Conservation (phyloP, 352 stramenopile species). For the Pythium utonaiense region DNA sequence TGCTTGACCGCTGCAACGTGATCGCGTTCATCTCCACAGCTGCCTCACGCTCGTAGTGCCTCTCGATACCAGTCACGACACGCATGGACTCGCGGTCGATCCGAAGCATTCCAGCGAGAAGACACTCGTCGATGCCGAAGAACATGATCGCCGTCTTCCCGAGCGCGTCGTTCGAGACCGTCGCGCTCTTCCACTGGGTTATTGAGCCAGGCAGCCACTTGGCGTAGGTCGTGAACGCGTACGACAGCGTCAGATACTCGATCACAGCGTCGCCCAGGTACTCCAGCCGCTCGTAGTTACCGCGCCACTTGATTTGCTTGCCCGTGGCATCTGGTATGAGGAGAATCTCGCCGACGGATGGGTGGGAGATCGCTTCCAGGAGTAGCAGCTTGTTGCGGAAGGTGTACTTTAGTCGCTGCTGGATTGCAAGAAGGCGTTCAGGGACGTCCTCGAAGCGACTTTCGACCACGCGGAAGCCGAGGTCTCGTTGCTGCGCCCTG, state of each 20-base stretch:
- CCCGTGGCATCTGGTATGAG: slow-evolving; percentile 39
- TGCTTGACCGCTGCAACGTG: neutral
- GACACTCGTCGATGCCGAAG: slow-evolving; percentile 81
- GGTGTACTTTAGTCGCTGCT: slow-evolving; percentile 79
- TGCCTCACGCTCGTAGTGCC: slow-evolving; percentile 37
- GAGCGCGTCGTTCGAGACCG: slow-evolving; percentile 80
- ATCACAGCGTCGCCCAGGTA: slow-evolving; percentile 88
- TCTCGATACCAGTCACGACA: slow-evolving; percentile 41
- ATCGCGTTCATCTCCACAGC: neutral
- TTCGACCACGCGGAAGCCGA: slow-evolving; percentile 49
- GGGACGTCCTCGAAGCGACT: slow-evolving; percentile 52
- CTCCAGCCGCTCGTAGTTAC: slow-evolving; percentile 88
- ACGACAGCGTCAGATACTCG: slow-evolving; percentile 86
- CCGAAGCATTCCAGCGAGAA: slow-evolving; percentile 55
- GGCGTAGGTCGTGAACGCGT: slow-evolving; percentile 67
- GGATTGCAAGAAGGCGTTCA: slow-evolving; percentile 48
- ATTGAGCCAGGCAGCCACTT: slow-evolving; percentile 76
- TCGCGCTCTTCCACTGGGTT: slow-evolving; percentile 82
- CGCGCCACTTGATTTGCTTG: slow-evolving; percentile 51
- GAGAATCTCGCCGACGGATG: slow-evolving; percentile 62
- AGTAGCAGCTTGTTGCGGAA: slow-evolving; percentile 77
- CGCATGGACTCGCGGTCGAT: slow-evolving; percentile 70
- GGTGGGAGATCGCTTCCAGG: slow-evolving; percentile 75
- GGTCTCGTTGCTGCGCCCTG: slow-evolving; percentile 20
- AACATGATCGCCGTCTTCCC: slow-evolving; percentile 76